Conservation (phyloP, 2,329 filamentous ascomycete genomes). For the Phoma herbarum region DNA sequence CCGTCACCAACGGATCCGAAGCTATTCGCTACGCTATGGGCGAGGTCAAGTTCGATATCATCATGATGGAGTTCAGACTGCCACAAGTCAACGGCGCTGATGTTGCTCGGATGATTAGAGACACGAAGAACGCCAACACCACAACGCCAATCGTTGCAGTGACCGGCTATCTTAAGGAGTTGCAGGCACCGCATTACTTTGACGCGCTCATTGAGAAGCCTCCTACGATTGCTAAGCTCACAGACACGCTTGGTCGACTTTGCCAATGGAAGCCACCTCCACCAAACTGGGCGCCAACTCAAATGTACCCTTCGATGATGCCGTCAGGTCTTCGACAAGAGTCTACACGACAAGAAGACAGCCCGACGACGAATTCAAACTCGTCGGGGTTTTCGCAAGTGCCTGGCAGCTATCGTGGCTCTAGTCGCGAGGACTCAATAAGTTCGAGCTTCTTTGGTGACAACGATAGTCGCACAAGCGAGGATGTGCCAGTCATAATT, state of each 20-base stretch:
- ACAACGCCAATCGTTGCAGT: slow-evolving; percentile 96
- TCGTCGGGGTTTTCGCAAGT: slow-evolving; percentile 76
- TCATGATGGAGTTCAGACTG: slow-evolving; percentile 96
- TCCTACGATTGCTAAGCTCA: slow-evolving; percentile 89
- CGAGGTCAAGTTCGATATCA: slow-evolving; percentile 98
- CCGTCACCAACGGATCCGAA: slow-evolving; percentile 87
- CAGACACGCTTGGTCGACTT: slow-evolving; percentile 83
- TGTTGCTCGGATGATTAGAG: slow-evolving; percentile 95
- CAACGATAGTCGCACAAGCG: slow-evolving; percentile 75
- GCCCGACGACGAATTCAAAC: slow-evolving; percentile 73
- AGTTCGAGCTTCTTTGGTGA: slow-evolving; percentile 89
- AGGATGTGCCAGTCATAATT: slow-evolving; percentile 80
- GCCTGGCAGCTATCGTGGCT: slow-evolving; percentile 77
- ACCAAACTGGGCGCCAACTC: slow-evolving; percentile 61
- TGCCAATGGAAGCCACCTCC: slow-evolving; percentile 93
- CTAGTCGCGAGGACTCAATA: slow-evolving; percentile 87
- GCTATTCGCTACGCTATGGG: slow-evolving; percentile 93
- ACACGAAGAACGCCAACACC: slow-evolving; percentile 93
- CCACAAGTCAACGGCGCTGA: slow-evolving; percentile 95
- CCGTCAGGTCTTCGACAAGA: slow-evolving; percentile 71
- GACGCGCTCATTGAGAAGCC: slow-evolving; percentile 96
- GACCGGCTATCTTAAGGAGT: slow-evolving; percentile 96
- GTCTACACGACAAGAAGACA: slow-evolving; percentile 73
- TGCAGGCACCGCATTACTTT: slow-evolving; percentile 94
- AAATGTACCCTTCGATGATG: slow-evolving; percentile 57